Evolutionary conservation across 352 stramenopile species (phyloP).

Genomic region (Phytophthora vignae): DNA sequence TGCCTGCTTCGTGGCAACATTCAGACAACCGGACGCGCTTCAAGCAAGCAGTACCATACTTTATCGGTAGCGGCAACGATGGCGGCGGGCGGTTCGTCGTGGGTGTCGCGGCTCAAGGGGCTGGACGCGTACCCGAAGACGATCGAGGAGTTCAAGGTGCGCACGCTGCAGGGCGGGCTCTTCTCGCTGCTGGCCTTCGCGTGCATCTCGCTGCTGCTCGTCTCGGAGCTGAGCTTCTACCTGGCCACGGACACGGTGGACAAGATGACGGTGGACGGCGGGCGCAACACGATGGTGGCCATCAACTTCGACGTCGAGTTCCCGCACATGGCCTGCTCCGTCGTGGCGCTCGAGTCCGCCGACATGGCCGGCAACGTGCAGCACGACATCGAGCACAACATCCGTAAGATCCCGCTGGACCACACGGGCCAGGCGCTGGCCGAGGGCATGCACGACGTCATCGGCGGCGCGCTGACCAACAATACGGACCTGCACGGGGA

Average conservation of each 20-base stretch:
- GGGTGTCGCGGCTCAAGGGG: conserved; percentile 49
- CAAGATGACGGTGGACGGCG: conserved; percentile 87
- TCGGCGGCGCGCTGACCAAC: conserved; percentile 78
- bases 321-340: conserved; percentile 80
- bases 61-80: conserved; percentile 3
- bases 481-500: conserved; percentile 66
- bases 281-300: conserved; percentile 68
- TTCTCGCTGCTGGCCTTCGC: conserved; percentile 80
- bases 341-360: conserved; percentile 74
- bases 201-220: conserved; percentile 70
- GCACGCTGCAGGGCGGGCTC: conserved; percentile 82
- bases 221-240: conserved; percentile 85
- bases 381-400: conserved; percentile 83
- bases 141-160: conserved; percentile 91
- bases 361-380: conserved; percentile 77
- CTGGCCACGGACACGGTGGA: conserved; percentile 80
- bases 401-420: conserved; percentile 79
- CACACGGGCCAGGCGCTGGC: conserved; percentile 49
- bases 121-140: conserved; percentile 90
- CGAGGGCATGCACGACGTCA: conserved; percentile 63
- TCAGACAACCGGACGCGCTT: conserved; percentile 2
- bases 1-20: conserved; percentile 24
- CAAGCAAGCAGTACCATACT: too few relatives aligned
- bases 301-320: conserved; percentile 90
- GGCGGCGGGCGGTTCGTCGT: conserved; percentile 24